Evolutionary conservation across 495 filamentous ascomycete genomes (phyloP), one percentile per base, ranked within the genome.

Genomic region (Aspergillus funiculosus): DNA sequence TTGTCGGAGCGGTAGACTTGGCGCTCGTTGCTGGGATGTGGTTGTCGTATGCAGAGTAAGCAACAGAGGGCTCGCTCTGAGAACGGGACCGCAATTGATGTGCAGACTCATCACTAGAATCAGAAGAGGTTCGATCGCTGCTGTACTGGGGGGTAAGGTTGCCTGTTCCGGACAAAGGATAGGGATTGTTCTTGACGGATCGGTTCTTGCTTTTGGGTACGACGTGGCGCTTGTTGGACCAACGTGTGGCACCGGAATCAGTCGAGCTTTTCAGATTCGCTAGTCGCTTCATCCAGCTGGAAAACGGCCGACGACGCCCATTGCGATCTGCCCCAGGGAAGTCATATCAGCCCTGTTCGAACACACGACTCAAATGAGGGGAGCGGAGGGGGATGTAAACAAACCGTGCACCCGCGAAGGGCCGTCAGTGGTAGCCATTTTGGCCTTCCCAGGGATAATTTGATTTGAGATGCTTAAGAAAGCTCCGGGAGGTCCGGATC

Each of bases 221-320:
- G 46, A 67, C 44, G 43, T 60, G 52, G 44, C 77, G 75, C 58
- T 77, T 82, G 47, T 74, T 60, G 3, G 72, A 66, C 60, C 65
- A 69, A 11, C 66, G 63, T 39, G 59, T 66, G n/a, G 70, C 58
- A n/a, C 59, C 58, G 5, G 74, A 67, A 4, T 78, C 75, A 21
- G 76, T 50, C 60, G 74, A 75, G 48, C 64, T 75, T 63, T 91
- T 95, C 50, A 95, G 77, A 59, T 80, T 92, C 22, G 89, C 82
- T 20, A 98, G 78, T 50, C 90, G 89, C 74, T 91, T 95, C 81
- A 98, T 87, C 84, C 90, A 89, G 31, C 79, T 83, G 17, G 90
- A 80, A 63, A 98, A 96, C 4, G 91, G 91, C 38, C 84, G 82
- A 39, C 89, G 84, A 42, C 88, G 85, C 46, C 72, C 73, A 66